These are phyloP conservation scores for Tulasnella sp. DNA, from an alignment of 768 basidiomycete species.

Conservation along the genomic window DNA sequence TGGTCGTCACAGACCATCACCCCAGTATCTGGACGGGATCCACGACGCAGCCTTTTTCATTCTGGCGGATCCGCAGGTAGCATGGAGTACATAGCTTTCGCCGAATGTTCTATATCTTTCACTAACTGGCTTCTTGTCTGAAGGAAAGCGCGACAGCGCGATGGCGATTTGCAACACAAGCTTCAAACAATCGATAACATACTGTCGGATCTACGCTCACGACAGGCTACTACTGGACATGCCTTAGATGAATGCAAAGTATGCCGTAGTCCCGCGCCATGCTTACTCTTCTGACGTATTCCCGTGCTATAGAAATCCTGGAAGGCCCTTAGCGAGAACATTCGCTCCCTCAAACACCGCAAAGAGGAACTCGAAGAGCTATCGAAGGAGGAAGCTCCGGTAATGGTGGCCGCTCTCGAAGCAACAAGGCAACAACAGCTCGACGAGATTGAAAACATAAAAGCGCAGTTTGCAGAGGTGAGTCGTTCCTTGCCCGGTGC, in stretches of 20 bases:
- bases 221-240: too few relatives aligned
- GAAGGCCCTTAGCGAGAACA: neutral
- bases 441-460: slow-evolving; percentile 34
- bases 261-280: too few relatives aligned
- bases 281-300: neutral
- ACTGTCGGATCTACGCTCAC: too few relatives aligned
- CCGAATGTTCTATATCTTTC: neutral
- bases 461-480: slow-evolving; percentile 20
- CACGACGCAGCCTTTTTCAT: slow-evolving; percentile 37
- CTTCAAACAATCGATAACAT: slow-evolving; percentile 19
- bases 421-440: slow-evolving; percentile 39
- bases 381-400: slow-evolving; percentile 56
- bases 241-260: too few relatives aligned
- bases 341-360: neutral
- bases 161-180: slow-evolving; percentile 31
- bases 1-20: slow-evolving; percentile 36
- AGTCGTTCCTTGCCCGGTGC: neutral
- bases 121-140: neutral
- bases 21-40: slow-evolving; percentile 26
- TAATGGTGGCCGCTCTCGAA: slow-evolving; percentile 48
- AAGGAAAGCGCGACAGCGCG: slow-evolving; percentile 39
- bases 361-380: slow-evolving; percentile 26
- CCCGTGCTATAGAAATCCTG: neutral
- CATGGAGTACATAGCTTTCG: neutral
- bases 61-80: too few relatives aligned